These are phyloP conservation scores for Rhizoclosmatium globosum DNA, from an alignment of 192 early-diverging fungal species.

Conservation along the genomic window DNA sequence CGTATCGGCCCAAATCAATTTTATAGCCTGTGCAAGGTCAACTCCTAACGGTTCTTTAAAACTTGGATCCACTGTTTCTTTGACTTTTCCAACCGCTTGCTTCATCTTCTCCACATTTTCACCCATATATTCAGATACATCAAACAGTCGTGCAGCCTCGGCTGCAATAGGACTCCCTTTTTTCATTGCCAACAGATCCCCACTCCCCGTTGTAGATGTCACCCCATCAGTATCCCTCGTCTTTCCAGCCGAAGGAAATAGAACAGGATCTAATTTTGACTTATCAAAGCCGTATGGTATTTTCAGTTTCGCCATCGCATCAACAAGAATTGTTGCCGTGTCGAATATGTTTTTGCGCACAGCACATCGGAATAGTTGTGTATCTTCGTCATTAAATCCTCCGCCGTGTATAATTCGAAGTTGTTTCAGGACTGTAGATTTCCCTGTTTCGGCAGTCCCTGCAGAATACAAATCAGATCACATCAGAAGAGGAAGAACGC, in stretches of 20 bases:
- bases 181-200: background rate
- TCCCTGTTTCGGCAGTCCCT: slow-evolving; percentile 97
- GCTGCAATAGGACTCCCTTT: background rate
- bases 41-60: background rate
- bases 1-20: slow-evolving; percentile 83
- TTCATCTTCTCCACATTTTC: background rate
- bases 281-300: slow-evolving; percentile 32
- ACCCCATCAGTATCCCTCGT: background rate
- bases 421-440: slow-evolving; percentile 98
- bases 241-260: background rate
- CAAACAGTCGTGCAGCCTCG: slow-evolving; percentile 2
- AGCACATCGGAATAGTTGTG: slow-evolving; percentile 90
- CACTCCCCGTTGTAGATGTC: background rate
- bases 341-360: slow-evolving; percentile 94
- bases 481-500: background rate
- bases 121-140: background rate
- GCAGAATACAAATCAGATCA: slow-evolving; percentile 5
- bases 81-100: background rate
- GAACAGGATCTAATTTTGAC: background rate
- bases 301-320: slow-evolving; percentile 83
- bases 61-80: background rate
- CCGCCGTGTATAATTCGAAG: slow-evolving; percentile 97
- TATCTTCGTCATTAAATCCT: slow-evolving; percentile 89
- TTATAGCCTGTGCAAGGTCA: slow-evolving; percentile 79
- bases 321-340: slow-evolving; percentile 92